Evolutionary conservation across 2,329 filamentous ascomycete species (phyloP), one percentile per base, ranked within the genome.

Genomic region (Rutstroemia sp.): DNA sequence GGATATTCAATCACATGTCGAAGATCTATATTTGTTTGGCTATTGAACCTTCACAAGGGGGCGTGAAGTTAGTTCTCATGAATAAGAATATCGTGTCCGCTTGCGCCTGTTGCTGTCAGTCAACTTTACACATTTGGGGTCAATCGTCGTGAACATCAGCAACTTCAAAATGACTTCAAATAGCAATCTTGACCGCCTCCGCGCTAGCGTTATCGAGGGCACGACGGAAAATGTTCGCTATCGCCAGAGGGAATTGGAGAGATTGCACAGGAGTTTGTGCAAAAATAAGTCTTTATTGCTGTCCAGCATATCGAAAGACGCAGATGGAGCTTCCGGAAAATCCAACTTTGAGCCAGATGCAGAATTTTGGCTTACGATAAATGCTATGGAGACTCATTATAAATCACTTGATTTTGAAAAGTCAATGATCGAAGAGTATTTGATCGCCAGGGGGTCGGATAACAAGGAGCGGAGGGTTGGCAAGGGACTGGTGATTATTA

Each of bases 401-500:
- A 61, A 63, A 0, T 66, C 69, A 4, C 63, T 79, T 6, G 67
- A 76, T 44, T 70, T 70, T 3, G 66, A 68, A 34, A 63, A 69
- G 54, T 70, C 68, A 27, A 65, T 73, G 0, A 67, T 72, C 45
- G 58, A 71, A 2, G 76, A 78, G 58, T 77, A 78, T 58, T 62
- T 67, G 2, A 64, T 77, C 38, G 68, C 71, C 5, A 70, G 69
- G 21, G 72, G 72, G 14, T 69, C 70, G 44, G 66, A 78, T 61
- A 72, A 72, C 23, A 25, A 58, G 6, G 61, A 68, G 4, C 61
- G 67, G 50, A 68, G 69, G 55, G 61, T 67, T 0, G 71, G 71
- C 2, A 67, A 68, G 47, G 76, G 76, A 2, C 68, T 76, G 52
- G 72, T 76, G 1, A 77, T 77, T 46, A 76, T 82, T 50, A 72